A percentile compares a stretch with the other conserved stretches of the same genome.
Evolutionary conservation across 179 eudicot genomes (phyloP).

Genomic region (Silene vulgaris): DNA sequence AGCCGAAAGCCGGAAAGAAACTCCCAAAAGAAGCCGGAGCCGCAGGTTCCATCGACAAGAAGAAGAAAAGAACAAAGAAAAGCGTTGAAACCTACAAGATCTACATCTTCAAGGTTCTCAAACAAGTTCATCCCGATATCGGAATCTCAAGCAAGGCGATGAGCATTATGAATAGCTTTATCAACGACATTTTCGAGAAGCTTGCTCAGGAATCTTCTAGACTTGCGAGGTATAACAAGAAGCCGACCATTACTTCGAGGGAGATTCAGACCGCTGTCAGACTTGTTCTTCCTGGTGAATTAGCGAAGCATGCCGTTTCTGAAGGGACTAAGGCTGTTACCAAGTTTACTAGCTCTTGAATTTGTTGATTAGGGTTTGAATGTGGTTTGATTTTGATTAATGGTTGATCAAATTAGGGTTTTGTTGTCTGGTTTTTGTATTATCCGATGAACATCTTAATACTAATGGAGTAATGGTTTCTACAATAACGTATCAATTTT

Average conservation of each 20-base stretch:
- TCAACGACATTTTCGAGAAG: constrained; percentile 8
- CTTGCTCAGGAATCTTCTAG: neutral
- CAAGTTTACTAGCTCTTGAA: constrained; percentile 6
- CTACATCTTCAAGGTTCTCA: constrained; percentile 14
- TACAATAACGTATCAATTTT: neutral
- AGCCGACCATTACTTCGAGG: neutral
- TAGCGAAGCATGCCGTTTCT: constrained; percentile 7
- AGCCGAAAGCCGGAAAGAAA: constrained; percentile 14
- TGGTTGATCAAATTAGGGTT: neutral
- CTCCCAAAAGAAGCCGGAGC: constrained; percentile 7
- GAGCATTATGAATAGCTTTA: constrained; percentile 7
- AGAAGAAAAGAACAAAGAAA: constrained; percentile 7
- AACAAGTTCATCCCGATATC: constrained; percentile 12
- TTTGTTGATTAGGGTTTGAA: neutral
- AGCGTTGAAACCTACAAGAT: constrained; percentile 16
- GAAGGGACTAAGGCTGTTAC: constrained; percentile 9
- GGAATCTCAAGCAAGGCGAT: constrained; percentile 11
- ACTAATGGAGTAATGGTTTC: neutral
- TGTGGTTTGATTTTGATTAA: neutral
- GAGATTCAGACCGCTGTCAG: neutral
- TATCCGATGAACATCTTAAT: neutral
- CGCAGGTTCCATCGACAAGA: neutral
- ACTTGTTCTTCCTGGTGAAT: constrained; percentile 4
- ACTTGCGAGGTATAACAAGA: neutral
- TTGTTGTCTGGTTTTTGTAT: neutral